These are phyloP conservation scores for Suillus brevipes DNA, from an alignment of 768 basidiomycete species.

Conservation along the genomic window DNA sequence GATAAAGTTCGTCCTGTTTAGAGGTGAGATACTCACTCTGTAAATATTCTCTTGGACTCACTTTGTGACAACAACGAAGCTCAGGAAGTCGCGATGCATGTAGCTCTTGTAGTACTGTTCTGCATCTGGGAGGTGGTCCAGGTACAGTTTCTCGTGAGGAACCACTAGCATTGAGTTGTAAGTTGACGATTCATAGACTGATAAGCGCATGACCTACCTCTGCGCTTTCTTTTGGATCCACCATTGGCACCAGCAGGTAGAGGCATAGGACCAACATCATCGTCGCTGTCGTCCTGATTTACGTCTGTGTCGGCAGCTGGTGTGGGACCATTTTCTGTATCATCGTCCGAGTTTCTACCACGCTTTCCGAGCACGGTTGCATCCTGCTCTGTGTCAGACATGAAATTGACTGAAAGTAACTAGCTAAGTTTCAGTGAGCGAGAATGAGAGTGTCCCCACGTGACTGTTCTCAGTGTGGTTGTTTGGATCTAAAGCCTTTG, in stretches of 20 bases:
- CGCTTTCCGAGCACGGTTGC: conserved; percentile 66
- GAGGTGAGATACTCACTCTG: conserved; percentile 12
- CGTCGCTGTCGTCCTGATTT: conserved; percentile 56
- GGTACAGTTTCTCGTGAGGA: conserved; percentile 88
- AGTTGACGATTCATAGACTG: not conserved
- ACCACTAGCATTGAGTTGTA: conserved; percentile 58
- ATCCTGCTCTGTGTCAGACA: conserved; percentile 51
- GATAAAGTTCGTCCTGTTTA: conserved; percentile 81
- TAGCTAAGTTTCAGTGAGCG: not conserved
- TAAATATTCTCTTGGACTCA: conserved; percentile 35
- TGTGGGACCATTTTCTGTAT: conserved; percentile 25
- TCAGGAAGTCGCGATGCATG: conserved; percentile 94
- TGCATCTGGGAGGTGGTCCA: conserved; percentile 88
- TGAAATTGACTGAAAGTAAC: conserved; percentile 16
- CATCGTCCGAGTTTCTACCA: conserved; percentile 39
- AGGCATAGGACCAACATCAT: conserved; percentile 91
- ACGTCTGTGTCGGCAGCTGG: conserved; percentile 18
- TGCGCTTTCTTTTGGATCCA: conserved; percentile 73
- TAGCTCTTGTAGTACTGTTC: conserved; percentile 97
- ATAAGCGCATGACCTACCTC: conserved; percentile 51
- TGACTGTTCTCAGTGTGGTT: conserved; percentile 1
- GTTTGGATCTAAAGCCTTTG: conserved; percentile 18
- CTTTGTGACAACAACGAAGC: conserved; percentile 88
- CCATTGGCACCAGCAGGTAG: conserved; percentile 44
- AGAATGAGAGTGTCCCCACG: not conserved